Conservation (phyloP, 768 basidiomycete genomes). For the Grammothele lineata region DNA sequence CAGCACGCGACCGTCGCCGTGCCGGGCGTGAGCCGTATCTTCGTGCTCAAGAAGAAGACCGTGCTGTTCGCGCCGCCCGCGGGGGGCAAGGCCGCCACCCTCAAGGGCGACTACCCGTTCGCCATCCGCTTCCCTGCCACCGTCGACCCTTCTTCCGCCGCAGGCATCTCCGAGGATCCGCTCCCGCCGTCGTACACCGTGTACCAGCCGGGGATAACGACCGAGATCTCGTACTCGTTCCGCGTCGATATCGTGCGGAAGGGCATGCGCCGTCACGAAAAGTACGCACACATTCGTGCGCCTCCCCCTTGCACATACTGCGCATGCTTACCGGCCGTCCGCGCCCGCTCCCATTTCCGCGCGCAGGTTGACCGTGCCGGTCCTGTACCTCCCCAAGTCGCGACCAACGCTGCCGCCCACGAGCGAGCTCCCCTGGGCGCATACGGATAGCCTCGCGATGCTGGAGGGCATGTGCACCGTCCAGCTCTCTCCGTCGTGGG, state of each 20-base stretch:
- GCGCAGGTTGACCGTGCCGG: slow-evolving; percentile 25
- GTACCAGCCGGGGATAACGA: slow-evolving; percentile 26
- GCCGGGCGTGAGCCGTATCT: slow-evolving; percentile 22
- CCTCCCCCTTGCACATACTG: neutral
- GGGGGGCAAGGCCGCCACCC: slow-evolving; percentile 10
- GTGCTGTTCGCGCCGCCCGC: slow-evolving; percentile 25
- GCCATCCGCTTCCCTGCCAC: slow-evolving; percentile 36
- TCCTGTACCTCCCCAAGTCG: slow-evolving; percentile 43
- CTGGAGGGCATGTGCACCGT: slow-evolving; percentile 28
- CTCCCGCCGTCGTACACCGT: slow-evolving; percentile 38
- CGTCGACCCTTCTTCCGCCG: no score
- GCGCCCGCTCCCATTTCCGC: neutral
- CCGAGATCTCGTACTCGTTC: slow-evolving; percentile 33
- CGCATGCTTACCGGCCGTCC: neutral
- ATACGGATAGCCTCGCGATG: slow-evolving; percentile 19
- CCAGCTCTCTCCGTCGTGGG: slow-evolving; percentile 14
- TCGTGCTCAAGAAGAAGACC: slow-evolving; percentile 26
- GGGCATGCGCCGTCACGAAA: slow-evolving; percentile 36
- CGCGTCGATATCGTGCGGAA: slow-evolving; percentile 37
- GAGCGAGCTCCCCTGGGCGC: slow-evolving; percentile 26
- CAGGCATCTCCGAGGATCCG: slow-evolving; percentile 17
- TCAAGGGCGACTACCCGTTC: slow-evolving; percentile 31
- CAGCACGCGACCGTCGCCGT: slow-evolving; percentile 24
- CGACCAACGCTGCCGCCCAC: slow-evolving; percentile 33
- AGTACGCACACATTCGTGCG: slow-evolving; percentile 24